Evolutionary conservation across 805 yeast species (phyloP), one percentile per base, ranked within the genome.

Genomic region (Candida namnaoensis): DNA sequence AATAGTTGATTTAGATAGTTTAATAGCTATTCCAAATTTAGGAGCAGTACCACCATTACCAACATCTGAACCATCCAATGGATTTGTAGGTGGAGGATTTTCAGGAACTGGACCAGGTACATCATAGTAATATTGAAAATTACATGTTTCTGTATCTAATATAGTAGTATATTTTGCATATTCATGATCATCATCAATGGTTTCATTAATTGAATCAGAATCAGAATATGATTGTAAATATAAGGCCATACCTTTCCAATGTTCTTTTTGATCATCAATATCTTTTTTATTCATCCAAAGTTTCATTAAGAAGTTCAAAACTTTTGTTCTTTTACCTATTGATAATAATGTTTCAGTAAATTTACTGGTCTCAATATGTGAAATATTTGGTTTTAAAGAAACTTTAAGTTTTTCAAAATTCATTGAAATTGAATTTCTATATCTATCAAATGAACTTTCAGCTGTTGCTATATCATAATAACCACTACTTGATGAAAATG

Each of bases 151-250:
- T 0, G 93, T 72, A 44, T 80, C 85, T 5, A 88, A 50, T 2
- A 93, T 59, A 38, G 76, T 74, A 7, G 93, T 76, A 47, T 75
- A 82, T 57, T 81, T 84, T 1, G 93, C 98, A 60, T 93, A 93
- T 54, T 93, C 96, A 26, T 76, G 72, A 19, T 66, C 69, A 12
- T 65, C 66, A 12, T 61, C 62, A 1, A 56, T 47, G 3, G 60
- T 58, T 26, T 64, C 68, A 43, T 69, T 52, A 7, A 51, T 46
- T 2, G 60, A 54, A 5, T 53, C 57, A 7, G 52, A 52, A 24
- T 61, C 66, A 7, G 56, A 19, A 19, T 19, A 19, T 19, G 19
- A 61, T 10, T 69, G 69, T n/a, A 77, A 55, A 56, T 90, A 91
- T 33, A 93, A 71, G 12, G 76, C 66, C 25, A 91, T 61, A 1